phyloP scores from a whole-genome alignment of 2,329 filamentous ascomycete species.

The Colletotrichum tropicicola region DNA sequence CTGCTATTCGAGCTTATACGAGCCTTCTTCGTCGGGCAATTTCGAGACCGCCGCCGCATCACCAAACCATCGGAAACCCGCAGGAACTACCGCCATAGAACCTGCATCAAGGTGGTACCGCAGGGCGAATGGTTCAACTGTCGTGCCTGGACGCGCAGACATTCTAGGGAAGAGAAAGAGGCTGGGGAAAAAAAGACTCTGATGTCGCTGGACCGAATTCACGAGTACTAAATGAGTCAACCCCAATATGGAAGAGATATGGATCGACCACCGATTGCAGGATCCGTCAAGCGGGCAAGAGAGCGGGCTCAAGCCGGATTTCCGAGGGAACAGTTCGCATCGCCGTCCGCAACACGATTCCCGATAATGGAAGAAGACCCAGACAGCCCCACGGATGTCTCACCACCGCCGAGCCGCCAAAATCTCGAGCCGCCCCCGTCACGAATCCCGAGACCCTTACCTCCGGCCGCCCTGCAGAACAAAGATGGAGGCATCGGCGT shows the following conservation, averaged over 20 bases:
- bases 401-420: slow-evolving; percentile 37
- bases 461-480: slow-evolving; percentile 43
- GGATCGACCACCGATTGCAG: slow-evolving; percentile 55
- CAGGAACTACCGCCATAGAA: slow-evolving; percentile 15
- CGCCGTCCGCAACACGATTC: slow-evolving; percentile 38
- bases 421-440: slow-evolving; percentile 33
- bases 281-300: slow-evolving; percentile 64
- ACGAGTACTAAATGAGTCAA: slow-evolving; percentile 61
- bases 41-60: slow-evolving; percentile 24
- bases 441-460: slow-evolving; percentile 42
- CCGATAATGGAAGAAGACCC: slow-evolving; percentile 26
- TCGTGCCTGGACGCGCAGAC: slow-evolving; percentile 23
- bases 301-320: slow-evolving; percentile 58
- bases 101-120: slow-evolving; percentile 21
- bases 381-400: slow-evolving; percentile 29
- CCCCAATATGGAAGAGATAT: slow-evolving; percentile 62
- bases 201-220: slow-evolving; percentile 36
- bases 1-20: slow-evolving; percentile 34
- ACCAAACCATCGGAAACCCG: slow-evolving; percentile 3
- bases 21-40: slow-evolving; percentile 21
- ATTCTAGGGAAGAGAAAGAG: slow-evolving; percentile 30
- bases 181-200: slow-evolving; percentile 32
- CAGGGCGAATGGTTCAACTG: slow-evolving; percentile 16
- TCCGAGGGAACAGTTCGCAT: slow-evolving; percentile 34
- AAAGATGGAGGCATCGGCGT: slow-evolving; percentile 49